phyloP scores from a whole-genome alignment of 2,329 filamentous ascomycete genomes.

The Pseudogymnoascus sp. region DNA sequence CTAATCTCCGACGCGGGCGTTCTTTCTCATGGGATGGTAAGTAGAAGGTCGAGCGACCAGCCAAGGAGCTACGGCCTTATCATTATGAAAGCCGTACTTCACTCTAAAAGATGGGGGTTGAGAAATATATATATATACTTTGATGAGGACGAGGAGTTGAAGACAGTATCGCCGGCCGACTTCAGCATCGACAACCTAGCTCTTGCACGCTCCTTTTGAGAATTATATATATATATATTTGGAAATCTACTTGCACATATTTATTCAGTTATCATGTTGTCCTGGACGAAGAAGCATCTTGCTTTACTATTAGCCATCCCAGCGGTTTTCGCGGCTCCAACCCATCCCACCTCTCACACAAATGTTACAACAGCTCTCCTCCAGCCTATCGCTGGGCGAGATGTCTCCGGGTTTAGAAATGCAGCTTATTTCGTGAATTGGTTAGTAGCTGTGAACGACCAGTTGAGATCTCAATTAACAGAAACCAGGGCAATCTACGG shows the following conservation, averaged over 20 bases:
- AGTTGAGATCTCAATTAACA: background rate
- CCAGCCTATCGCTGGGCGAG: background rate
- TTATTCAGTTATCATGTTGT: background rate
- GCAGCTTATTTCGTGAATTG: conserved; percentile 25
- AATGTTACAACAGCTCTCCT: background rate
- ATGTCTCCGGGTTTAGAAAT: conserved; percentile 14
- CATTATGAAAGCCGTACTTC: background rate
- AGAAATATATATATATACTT: background rate
- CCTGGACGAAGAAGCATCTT: conserved; percentile 6
- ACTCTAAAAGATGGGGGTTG: background rate
- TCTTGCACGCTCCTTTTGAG: background rate
- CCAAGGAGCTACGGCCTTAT: background rate
- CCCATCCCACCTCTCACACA: background rate
- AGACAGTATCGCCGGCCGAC: background rate
- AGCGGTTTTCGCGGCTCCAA: background rate
- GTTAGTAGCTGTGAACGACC: conserved; percentile 27
- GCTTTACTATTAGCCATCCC: background rate
- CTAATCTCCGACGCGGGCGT: background rate
- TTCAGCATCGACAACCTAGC: conserved; percentile 4
- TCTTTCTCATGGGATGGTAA: background rate
- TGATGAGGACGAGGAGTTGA: background rate
- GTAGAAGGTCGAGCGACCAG: background rate
- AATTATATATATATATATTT: background rate
- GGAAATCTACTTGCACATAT: background rate
- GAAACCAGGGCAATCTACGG: conserved; percentile 59